A percentile compares a stretch with the other conserved stretches of the same genome.
phyloP scores from a whole-genome alignment of 257 asterid genomes.

The Petrea volubilis region DNA sequence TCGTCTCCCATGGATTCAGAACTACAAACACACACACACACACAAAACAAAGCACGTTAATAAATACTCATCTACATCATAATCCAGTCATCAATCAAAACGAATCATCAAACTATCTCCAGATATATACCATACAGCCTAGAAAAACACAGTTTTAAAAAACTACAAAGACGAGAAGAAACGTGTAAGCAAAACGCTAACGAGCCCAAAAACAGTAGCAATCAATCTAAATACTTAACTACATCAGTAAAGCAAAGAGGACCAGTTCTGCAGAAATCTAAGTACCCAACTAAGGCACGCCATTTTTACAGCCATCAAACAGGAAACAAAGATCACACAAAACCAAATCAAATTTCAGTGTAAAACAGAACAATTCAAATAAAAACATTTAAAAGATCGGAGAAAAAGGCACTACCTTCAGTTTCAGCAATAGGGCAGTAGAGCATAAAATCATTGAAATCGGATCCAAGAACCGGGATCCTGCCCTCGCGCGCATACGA shows the following conservation, averaged over 20 bases:
- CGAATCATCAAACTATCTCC: not conserved
- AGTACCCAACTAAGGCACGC: not conserved
- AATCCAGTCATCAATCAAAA: not conserved
- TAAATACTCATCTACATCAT: not conserved
- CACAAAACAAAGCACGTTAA: not conserved
- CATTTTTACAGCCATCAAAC: not conserved
- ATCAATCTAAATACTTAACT: not conserved
- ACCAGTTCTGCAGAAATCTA: not conserved
- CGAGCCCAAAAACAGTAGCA: not conserved
- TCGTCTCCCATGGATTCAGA: conserved; percentile 80
- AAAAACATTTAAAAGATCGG: not conserved
- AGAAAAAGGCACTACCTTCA: conserved; percentile 50
- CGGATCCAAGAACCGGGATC: conserved; percentile 79
- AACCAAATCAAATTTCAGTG: not conserved
- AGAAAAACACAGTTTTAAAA: not conserved
- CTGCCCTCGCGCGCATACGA: conserved; percentile 89
- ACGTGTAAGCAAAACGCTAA: not conserved
- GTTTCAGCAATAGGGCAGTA: conserved; percentile 71
- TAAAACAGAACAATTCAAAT: not conserved
- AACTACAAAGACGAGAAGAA: not conserved
- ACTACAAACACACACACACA: conserved; percentile 42
- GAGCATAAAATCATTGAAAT: conserved; percentile 64
- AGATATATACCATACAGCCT: not conserved
- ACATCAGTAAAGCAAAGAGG: not conserved
- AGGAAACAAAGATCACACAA: not conserved